Evolutionary conservation across 73 alveolate genomes (phyloP), one percentile per base, ranked within the genome.

Genomic region (Durusdinium trenchii): DNA sequence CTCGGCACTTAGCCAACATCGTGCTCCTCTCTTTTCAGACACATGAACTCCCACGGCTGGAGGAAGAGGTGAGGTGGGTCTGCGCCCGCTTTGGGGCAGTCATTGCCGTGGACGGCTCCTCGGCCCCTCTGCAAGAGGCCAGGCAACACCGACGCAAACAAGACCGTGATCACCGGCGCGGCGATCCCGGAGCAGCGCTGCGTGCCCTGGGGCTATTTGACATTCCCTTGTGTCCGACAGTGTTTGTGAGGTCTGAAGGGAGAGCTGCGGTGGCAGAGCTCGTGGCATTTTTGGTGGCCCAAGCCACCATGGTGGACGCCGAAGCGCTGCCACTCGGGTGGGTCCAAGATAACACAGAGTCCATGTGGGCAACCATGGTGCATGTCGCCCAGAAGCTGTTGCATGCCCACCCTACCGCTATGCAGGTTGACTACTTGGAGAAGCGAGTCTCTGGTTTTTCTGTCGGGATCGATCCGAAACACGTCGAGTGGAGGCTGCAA

Each of bases 401-500:
- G 54, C 94, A 85, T 40, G 26, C 78, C 16, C 42, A 10, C 35
- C 20, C 16, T 3, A 23, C 20, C 30, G 51, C 35, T 26, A 51
- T 83, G n/a, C 30, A 50, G 20, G 93, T 83, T 14, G 23, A n/a
- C 16, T 6, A 9, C 4, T 46, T 32, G n/a, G 20, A 52, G 16
- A 47, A 51, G 35, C 23, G 14, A 46, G 93, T 82, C 43, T 36
- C 47, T 3, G 93, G 93, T 12, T 83, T 83, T 48, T 83, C 10
- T 35, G 73, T 83, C 23, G 93, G 75, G 35, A 36, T 83, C 6
- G 93, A 83, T n/a, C 93, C 93, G 12, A 83, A 48, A 50, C 93
- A 83, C n/a, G 93, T 83, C 51, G 75, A 83, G 93, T 83, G 93
- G 93, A 35, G 93, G 46, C 75, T 83, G 14, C 93, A 48, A 83